Evolutionary conservation across 352 stramenopile species (phyloP), one percentile per base, ranked within the genome.

Genomic region (Globisporangium nunn): DNA sequence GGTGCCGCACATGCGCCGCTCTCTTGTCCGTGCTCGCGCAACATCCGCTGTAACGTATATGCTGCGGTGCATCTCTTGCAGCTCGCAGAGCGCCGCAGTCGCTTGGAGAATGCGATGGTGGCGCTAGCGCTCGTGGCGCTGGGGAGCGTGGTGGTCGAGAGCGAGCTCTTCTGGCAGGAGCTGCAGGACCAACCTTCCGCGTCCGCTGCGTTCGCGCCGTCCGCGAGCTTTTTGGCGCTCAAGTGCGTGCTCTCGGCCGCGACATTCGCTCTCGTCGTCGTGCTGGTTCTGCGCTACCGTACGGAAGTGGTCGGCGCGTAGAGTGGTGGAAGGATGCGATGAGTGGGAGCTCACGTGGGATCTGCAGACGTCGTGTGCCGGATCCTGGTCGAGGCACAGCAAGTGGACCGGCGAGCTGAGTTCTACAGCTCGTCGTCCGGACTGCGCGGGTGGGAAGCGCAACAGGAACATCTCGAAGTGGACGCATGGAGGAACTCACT

Each of bases 41-140:
- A 23, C 23, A 23, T 23, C 23, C 23, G 23, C 23, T 23, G 23
- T 23, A 23, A 23, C 23, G 23, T 23, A 23, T 23, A 23, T 23
- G 23, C 23, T 23, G 23, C 23, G 23, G 23, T 23, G 23, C 23
- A 23, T 23, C 23, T 3, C 6, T 8, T 31, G 47, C 44, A 79
- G 71, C 44, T 79, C 17, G 43, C 52, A 0, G 15, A 54, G 1
- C 54, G 57, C 29, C 68, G 56, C 29, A 50, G 49, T 11, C 58
- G 63, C 4, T 57, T 77, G 37, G 76, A 86, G 56, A 86, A 66
- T 55, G 63, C 50, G 58, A 86, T 84, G 76, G 58, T 82, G 29
- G 46, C 59, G 6, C 31, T 74, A 29, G 67, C 71, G 8, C n/a
- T 68, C 33, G 52, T 74, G 11, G 63, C 61, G 48, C 71, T 84